Percentiles rank a stretch among this genome's conserved stretches.
phyloP scores from a whole-genome alignment of 805 yeast genomes.

The Candida montana region DNA sequence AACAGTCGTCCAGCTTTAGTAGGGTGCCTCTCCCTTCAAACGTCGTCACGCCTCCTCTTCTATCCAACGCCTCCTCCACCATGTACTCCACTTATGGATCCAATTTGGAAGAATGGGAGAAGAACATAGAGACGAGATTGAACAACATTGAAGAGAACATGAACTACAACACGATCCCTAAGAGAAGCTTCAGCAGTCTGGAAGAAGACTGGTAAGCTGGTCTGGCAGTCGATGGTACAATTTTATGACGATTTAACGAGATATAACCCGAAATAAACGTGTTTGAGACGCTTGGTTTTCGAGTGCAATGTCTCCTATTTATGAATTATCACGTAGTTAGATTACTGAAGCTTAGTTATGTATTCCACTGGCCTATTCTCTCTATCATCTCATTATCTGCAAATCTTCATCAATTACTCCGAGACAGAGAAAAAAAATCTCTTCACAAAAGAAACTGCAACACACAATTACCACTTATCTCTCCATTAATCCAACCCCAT shows the following conservation, averaged over 20 bases:
- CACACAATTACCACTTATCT: background rate
- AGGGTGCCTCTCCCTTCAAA: slow-evolving; percentile 32
- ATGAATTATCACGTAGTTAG: too few species aligned
- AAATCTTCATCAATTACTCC: too few species aligned
- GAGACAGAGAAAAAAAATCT: background rate
- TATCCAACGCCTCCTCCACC: slow-evolving; percentile 29
- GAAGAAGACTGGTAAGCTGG: slow-evolving; percentile 23
- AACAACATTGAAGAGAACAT: slow-evolving; percentile 27
- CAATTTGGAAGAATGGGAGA: slow-evolving; percentile 36
- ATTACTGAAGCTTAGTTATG: too few species aligned
- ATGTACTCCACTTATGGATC: slow-evolving; percentile 29
- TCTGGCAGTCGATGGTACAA: too few species aligned
- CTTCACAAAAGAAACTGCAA: background rate
- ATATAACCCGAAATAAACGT: too few species aligned
- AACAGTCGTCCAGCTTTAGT: slow-evolving; percentile 20
- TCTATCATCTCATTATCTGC: too few species aligned
- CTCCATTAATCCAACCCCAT: background rate
- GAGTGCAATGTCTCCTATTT: too few species aligned
- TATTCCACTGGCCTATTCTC: too few species aligned
- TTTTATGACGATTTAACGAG: too few species aligned
- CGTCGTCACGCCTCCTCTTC: slow-evolving; percentile 29
- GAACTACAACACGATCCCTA: slow-evolving; percentile 16
- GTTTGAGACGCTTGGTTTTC: too few species aligned
- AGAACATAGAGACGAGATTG: slow-evolving; percentile 30
- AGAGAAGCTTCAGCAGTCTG: slow-evolving; percentile 23